A percentile compares a stretch with the other conserved stretches of the same genome.
These are phyloP conservation scores for Leccinum disarticulatum DNA, from an alignment of 768 basidiomycete species.

Conservation along the genomic window DNA sequence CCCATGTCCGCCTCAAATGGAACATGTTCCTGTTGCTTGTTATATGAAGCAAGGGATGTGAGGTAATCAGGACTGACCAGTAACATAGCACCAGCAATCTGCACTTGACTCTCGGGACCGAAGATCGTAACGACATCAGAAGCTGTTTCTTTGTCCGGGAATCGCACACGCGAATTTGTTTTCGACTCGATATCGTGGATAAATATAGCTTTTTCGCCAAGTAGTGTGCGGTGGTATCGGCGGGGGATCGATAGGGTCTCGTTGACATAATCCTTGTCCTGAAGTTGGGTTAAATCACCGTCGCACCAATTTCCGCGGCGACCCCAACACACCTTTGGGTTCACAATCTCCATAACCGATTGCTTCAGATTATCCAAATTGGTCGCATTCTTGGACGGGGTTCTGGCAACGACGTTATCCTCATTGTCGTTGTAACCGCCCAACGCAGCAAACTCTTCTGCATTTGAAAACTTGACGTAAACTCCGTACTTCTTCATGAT, in stretches of 20 bases:
- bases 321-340: constrained; percentile 71
- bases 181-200: constrained; percentile 96
- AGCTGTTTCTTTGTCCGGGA: constrained; percentile 93
- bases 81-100: constrained; percentile 95
- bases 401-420: constrained; percentile 98
- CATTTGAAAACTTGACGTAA: constrained; percentile 98
- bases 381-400: constrained; percentile 95
- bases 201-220: constrained; percentile 96
- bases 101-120: constrained; percentile 95
- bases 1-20: constrained; percentile 96
- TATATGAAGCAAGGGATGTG: not conserved
- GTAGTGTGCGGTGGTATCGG: constrained; percentile 89
- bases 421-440: constrained; percentile 97
- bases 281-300: constrained; percentile 2
- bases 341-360: constrained; percentile 96
- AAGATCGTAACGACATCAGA: constrained; percentile 95
- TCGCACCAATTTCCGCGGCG: not conserved
- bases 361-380: constrained; percentile 94
- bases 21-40: constrained; percentile 76
- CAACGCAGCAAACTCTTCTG: constrained; percentile 92
- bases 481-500: constrained; percentile 99
- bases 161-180: constrained; percentile 89
- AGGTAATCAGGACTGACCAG: constrained; percentile 52
- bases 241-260: constrained; percentile 93
- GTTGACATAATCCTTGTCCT: constrained; percentile 97